phyloP scores from a whole-genome alignment of 805 yeast species.

The Sugiyamaella marilandica region DNA sequence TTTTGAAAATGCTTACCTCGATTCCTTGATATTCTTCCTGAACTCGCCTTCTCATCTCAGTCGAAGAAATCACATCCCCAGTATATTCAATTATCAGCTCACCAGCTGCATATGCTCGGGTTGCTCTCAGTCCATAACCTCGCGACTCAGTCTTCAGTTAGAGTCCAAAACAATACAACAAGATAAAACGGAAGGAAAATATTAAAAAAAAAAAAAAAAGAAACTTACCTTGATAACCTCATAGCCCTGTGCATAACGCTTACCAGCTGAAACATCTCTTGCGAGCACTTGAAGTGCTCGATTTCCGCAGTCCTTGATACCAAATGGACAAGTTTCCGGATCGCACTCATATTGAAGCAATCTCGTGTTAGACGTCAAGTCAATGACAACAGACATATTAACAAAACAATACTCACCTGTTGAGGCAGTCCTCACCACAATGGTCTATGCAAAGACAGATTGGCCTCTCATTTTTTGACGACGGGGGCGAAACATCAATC shows the following conservation, averaged over 20 bases:
- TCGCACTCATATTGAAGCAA: constrained; percentile 35
- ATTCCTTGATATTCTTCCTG: constrained; percentile 33
- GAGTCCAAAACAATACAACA: not conserved
- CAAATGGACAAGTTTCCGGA: constrained; percentile 31
- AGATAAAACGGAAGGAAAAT: not conserved
- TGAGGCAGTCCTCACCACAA: constrained; percentile 37
- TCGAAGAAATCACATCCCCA: constrained; percentile 44
- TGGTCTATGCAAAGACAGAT: constrained; percentile 23
- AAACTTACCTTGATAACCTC: constrained; percentile 22
- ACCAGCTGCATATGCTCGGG: constrained; percentile 35
- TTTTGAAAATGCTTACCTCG: not conserved
- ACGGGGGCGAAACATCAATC: constrained; percentile 20
- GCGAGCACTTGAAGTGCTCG: constrained; percentile 32
- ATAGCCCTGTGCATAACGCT: constrained; percentile 27
- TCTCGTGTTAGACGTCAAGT: constrained; percentile 10
- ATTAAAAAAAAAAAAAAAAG: no score
- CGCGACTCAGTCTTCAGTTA: constrained; percentile 33
- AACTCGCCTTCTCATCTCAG: constrained; percentile 38
- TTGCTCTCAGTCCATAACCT: constrained; percentile 43
- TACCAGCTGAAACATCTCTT: constrained; percentile 14
- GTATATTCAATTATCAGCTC: constrained; percentile 45
- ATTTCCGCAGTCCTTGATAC: constrained; percentile 35
- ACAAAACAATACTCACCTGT: constrained; percentile 19
- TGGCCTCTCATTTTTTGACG: constrained; percentile 17
- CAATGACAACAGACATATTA: not conserved